These are phyloP conservation scores for Fusarium mexicanum DNA, from an alignment of 2,329 filamentous ascomycete genomes.

Conservation along the genomic window DNA sequence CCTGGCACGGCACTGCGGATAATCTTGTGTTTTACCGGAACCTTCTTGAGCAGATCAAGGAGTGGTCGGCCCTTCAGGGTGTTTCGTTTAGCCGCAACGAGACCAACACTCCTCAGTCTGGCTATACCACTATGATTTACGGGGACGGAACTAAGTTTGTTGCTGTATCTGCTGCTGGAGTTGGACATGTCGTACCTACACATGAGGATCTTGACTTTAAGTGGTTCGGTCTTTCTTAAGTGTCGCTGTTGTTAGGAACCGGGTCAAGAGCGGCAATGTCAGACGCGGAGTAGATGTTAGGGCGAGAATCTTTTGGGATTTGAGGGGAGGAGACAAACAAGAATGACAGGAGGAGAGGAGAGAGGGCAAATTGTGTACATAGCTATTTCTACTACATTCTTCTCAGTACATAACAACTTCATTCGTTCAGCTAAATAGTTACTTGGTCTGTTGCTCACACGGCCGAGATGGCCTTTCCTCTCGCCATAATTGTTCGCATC, in stretches of 20 bases:
- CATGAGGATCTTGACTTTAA: conserved; percentile 7
- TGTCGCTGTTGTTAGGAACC: accelerated
- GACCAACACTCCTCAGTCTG: background rate
- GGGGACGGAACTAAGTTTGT: conserved; percentile 8
- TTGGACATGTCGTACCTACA: conserved; percentile 1
- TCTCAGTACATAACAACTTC: background rate
- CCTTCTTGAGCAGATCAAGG: conserved; percentile 13
- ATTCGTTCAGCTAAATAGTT: background rate
- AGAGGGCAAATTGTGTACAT: background rate
- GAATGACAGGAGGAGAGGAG: background rate
- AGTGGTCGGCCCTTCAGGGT: conserved; percentile 1
- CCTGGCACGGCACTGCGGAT: background rate
- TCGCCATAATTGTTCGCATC: background rate
- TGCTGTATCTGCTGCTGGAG: conserved; percentile 2
- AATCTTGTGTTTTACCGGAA: conserved; percentile 5
- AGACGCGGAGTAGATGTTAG: accelerated
- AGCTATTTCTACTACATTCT: background rate
- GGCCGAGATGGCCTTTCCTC: accelerated
- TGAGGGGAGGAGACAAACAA: accelerated
- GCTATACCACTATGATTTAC: background rate
- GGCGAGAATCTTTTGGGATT: accelerated
- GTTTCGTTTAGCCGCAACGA: background rate
- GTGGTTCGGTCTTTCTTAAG: conserved; percentile 5
- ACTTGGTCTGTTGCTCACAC: accelerated
- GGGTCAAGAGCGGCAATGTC: accelerated